These are phyloP conservation scores for Colletotrichum sp. DNA, from an alignment of 2,329 filamentous ascomycete genomes.

Conservation along the genomic window DNA sequence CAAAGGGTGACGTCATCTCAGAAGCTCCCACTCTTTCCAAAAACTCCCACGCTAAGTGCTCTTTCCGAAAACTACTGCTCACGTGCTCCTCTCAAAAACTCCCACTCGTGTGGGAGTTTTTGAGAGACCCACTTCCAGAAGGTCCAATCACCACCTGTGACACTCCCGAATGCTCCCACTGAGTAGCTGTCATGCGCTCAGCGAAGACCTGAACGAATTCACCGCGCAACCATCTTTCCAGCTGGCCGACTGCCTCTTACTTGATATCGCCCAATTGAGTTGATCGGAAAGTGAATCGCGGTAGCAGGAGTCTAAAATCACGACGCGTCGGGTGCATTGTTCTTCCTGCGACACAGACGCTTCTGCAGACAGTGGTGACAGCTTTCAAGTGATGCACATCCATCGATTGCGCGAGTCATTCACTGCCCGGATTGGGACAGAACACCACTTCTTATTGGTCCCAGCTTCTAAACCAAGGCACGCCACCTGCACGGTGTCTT, in stretches of 20 bases:
- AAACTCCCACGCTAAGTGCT: not conserved
- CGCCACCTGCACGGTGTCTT: no score
- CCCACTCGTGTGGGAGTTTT: not conserved
- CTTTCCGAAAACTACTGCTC: not conserved
- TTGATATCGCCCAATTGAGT: not conserved
- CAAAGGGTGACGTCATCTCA: not conserved
- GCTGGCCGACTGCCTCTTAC: not conserved
- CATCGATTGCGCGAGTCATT: not conserved
- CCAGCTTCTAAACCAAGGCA: no score
- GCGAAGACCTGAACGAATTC: not conserved
- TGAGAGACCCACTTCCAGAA: not conserved
- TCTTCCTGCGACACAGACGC: not conserved
- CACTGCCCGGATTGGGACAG: no score
- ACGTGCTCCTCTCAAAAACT: not conserved
- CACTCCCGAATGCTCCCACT: not conserved
- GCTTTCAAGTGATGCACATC: not conserved
- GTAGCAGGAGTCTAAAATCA: not conserved
- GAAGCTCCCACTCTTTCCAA: not conserved
- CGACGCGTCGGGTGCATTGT: not conserved
- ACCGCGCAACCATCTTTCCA: not conserved
- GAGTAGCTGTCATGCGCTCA: not conserved
- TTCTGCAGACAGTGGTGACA: not conserved
- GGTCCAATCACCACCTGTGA: not conserved
- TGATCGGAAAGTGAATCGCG: not conserved
- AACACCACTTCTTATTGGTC: no score